Conservation (phyloP, 2,329 filamentous ascomycete species). For the Phialophora chinensis region DNA sequence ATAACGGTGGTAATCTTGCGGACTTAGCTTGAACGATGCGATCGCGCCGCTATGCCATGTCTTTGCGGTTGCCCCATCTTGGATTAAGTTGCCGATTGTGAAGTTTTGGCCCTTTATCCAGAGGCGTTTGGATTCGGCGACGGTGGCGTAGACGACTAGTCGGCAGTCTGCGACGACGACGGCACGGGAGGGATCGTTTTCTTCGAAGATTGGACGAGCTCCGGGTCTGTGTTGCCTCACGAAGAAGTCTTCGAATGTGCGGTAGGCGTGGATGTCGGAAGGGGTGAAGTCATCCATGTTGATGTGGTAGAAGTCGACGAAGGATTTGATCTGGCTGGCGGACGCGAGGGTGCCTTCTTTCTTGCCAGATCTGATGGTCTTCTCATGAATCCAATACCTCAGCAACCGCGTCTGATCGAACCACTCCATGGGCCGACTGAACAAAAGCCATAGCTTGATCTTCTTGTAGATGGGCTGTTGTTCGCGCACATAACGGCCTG, state of each 20-base stretch:
- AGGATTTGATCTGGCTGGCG: slow-evolving; percentile 81
- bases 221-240: slow-evolving; percentile 82
- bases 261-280: slow-evolving; percentile 76
- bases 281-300: slow-evolving; percentile 89
- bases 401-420: slow-evolving; percentile 48
- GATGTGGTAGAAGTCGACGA: slow-evolving; percentile 92
- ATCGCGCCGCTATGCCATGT: background rate
- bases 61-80: background rate
- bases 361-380: slow-evolving; percentile 50
- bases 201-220: background rate
- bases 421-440: slow-evolving; percentile 52
- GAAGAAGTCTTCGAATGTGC: slow-evolving; percentile 98
- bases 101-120: background rate
- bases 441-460: slow-evolving; percentile 50
- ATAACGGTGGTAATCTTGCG: background rate
- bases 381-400: slow-evolving; percentile 48
- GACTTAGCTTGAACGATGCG: background rate
- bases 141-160: background rate
- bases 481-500: slow-evolving; percentile 48
- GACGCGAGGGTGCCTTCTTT: slow-evolving; percentile 73
- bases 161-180: background rate
- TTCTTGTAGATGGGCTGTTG: slow-evolving; percentile 41
- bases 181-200: background rate
- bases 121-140: background rate
- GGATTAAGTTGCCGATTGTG: background rate